Conservation (phyloP, 495 filamentous ascomycete genomes). For the Penicillium daleae region DNA sequence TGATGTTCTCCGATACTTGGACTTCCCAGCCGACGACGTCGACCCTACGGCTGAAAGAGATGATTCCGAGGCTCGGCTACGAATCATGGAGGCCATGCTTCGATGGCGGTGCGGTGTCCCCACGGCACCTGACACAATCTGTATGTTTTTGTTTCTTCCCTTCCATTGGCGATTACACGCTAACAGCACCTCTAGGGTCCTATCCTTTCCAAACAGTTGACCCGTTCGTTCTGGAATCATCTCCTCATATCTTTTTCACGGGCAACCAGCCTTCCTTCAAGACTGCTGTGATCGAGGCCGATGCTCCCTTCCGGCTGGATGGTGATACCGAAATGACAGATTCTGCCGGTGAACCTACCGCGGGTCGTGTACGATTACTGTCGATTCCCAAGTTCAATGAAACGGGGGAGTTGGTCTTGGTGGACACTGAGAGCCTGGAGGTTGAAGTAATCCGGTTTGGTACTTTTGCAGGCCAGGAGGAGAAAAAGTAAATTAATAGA, state of each 20-base stretch:
- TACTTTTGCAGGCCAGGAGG: constrained; percentile 50
- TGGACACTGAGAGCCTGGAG: constrained; percentile 85
- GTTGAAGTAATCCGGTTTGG: constrained; percentile 71
- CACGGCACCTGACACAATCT: constrained; percentile 94
- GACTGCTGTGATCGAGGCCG: constrained; percentile 69
- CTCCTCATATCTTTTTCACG: constrained; percentile 88
- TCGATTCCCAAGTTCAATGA: constrained; percentile 79
- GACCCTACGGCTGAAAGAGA: constrained; percentile 27
- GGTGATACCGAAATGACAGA: constrained; percentile 51
- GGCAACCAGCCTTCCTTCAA: constrained; percentile 87
- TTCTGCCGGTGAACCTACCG: constrained; percentile 44
- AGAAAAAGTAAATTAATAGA: constrained; percentile 40
- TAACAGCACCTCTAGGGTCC: constrained; percentile 62
- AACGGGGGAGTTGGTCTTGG: constrained; percentile 79
- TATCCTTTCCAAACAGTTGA: constrained; percentile 94
- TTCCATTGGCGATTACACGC: constrained; percentile 1
- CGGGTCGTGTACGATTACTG: constrained; percentile 73
- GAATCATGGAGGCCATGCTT: constrained; percentile 89
- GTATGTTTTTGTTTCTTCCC: constrained; percentile 55
- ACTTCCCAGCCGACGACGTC: constrained; percentile 39
- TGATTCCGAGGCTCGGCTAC: constrained; percentile 70
- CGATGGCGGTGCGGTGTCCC: constrained; percentile 92
- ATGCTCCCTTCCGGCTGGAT: constrained; percentile 37
- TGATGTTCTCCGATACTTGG: constrained; percentile 88
- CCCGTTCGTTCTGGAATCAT: constrained; percentile 79